These are phyloP conservation scores for Xylariaceae sp. DNA, from an alignment of 2,329 filamentous ascomycete species.

Conservation along the genomic window DNA sequence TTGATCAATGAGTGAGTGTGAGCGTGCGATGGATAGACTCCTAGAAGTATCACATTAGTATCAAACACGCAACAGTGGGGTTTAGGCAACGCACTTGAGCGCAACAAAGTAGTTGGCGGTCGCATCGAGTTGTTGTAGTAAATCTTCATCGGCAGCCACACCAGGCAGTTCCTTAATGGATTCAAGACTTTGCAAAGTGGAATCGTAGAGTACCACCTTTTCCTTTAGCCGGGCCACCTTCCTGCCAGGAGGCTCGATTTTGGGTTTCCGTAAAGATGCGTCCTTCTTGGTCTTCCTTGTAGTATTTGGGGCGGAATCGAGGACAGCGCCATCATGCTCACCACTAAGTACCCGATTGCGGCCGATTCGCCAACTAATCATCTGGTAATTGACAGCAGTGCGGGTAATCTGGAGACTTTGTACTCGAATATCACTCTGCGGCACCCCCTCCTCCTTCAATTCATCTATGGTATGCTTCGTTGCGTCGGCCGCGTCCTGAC, in stretches of 20 bases:
- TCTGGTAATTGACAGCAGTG: slow-evolving; percentile 87
- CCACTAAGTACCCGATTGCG: slow-evolving; percentile 86
- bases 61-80: neutral
- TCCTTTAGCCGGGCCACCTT: slow-evolving; percentile 79
- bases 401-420: slow-evolving; percentile 88
- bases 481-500: slow-evolving; percentile 89
- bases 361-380: slow-evolving; percentile 91
- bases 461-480: slow-evolving; percentile 93
- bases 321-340: slow-evolving; percentile 66
- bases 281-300: slow-evolving; percentile 51
- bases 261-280: slow-evolving; percentile 38
- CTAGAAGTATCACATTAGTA: slow-evolving; percentile 38
- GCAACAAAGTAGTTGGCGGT: slow-evolving; percentile 81
- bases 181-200: slow-evolving; percentile 83
- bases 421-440: slow-evolving; percentile 79
- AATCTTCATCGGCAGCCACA: slow-evolving; percentile 73
- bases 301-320: slow-evolving; percentile 42
- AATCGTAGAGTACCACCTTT: slow-evolving; percentile 83
- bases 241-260: slow-evolving; percentile 59
- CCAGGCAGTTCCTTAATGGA: slow-evolving; percentile 85
- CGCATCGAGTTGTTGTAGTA: slow-evolving; percentile 71
- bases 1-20: slow-evolving; percentile 68
- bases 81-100: slow-evolving; percentile 58
- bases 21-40: slow-evolving; percentile 77
- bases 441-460: slow-evolving; percentile 72